These are phyloP conservation scores for Calonectria pseudoreteaudii DNA, from an alignment of 2,329 filamentous ascomycete species.

Conservation along the genomic window DNA sequence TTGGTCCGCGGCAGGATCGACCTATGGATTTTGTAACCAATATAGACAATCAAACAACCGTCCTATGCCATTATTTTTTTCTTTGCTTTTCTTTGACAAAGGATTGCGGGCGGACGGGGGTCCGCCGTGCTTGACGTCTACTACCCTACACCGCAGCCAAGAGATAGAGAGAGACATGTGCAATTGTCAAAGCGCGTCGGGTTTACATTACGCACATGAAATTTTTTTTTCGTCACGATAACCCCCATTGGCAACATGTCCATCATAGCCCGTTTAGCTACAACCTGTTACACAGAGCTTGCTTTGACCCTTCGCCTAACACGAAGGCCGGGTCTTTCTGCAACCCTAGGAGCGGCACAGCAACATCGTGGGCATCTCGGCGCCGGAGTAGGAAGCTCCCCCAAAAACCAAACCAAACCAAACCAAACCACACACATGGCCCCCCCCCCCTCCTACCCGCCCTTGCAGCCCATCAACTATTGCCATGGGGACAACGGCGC, in stretches of 20 bases:
- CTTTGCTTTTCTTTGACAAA: neutral
- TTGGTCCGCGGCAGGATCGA: neutral
- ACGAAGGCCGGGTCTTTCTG: neutral
- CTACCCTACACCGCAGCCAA: neutral
- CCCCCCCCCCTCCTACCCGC: neutral
- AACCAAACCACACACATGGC: neutral
- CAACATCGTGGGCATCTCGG: neutral
- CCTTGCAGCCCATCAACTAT: neutral
- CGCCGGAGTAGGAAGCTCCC: neutral
- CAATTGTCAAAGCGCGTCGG: conserved; percentile 4
- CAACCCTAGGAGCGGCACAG: conserved; percentile 1
- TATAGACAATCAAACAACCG: neutral
- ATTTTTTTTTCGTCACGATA: conserved; percentile 4
- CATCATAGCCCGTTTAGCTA: neutral
- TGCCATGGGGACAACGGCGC: neutral
- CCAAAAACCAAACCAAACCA: neutral
- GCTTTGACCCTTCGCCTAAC: conserved; percentile 4
- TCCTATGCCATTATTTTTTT: neutral
- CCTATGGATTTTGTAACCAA: neutral
- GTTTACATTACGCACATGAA: neutral
- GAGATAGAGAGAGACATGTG: neutral
- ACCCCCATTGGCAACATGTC: neutral
- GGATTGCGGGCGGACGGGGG: neutral
- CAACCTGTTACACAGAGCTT: neutral
- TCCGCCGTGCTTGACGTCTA: too few species aligned